phyloP scores from a whole-genome alignment of 768 basidiomycete species.

The Termitomyces sp. region DNA sequence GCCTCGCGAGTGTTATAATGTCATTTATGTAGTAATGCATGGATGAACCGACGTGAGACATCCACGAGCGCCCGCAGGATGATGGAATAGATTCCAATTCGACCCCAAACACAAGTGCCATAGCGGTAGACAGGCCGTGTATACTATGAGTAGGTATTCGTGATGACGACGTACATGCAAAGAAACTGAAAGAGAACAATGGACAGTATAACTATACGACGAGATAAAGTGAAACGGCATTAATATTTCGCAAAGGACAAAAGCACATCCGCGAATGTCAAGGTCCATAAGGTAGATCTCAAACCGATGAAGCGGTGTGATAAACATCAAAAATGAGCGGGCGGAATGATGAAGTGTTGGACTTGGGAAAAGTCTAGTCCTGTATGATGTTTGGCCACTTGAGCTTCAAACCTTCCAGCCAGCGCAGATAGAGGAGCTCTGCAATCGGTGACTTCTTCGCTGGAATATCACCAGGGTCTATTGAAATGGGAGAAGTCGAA shows the following conservation, averaged over 20 bases:
- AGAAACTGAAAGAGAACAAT: not conserved
- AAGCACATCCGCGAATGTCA: not conserved
- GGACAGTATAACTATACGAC: not conserved
- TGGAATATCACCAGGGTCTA: conserved; percentile 34
- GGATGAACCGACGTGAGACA: too few relatives aligned
- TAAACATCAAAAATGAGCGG: not conserved
- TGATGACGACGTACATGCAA: conserved; percentile 2
- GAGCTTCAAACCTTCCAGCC: conserved; percentile 87
- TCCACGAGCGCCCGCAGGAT: too few relatives aligned
- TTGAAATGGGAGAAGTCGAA: conserved; percentile 17
- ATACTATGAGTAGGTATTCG: not conserved
- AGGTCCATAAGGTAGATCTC: not conserved
- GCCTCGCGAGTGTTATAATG: too few relatives aligned
- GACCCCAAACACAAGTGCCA: not conserved
- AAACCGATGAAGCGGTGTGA: not conserved
- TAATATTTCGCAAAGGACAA: not conserved
- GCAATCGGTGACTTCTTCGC: conserved; percentile 83
- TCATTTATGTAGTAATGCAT: not conserved
- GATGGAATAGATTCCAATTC: too few relatives aligned
- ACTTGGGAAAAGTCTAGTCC: not conserved
- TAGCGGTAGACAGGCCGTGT: not conserved
- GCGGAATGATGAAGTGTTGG: not conserved
- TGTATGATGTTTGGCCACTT: conserved; percentile 79
- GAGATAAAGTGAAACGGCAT: not conserved
- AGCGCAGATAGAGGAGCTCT: conserved; percentile 94